Percentiles rank a stretch among this genome's conserved stretches.
Evolutionary conservation across 306 rosid genomes (phyloP).

Genomic region (Coriaria nepalensis): DNA sequence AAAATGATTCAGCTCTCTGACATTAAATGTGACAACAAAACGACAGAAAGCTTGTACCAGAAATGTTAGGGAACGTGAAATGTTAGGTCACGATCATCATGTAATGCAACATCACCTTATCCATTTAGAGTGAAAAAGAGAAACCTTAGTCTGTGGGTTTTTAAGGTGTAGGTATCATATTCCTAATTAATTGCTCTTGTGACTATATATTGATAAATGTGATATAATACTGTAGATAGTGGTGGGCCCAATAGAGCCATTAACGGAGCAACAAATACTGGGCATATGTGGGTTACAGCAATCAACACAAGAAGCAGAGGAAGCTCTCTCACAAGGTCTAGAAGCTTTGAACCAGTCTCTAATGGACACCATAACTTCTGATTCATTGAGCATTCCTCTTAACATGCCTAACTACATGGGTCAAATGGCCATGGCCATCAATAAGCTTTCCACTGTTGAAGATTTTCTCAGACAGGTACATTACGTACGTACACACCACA

Average conservation of each 20-base stretch:
- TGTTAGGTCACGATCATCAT: no score
- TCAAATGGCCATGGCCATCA: constrained; percentile 87
- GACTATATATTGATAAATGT: no score
- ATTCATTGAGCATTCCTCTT: constrained; percentile 56
- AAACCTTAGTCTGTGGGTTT: no score
- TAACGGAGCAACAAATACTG: constrained; percentile 84
- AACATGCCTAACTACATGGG: constrained; percentile 93
- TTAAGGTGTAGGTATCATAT: no score
- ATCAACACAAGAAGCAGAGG: constrained; percentile 74
- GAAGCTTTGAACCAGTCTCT: constrained; percentile 72
- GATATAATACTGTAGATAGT: constrained; percentile 27
- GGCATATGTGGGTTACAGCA: constrained; percentile 81
- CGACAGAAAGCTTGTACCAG: not conserved
- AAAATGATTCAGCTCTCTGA: not conserved
- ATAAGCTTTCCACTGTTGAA: constrained; percentile 77
- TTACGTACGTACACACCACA: not conserved
- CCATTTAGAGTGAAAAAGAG: no score
- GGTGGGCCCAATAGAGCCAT: constrained; percentile 63
- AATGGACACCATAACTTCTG: constrained; percentile 60
- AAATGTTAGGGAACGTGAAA: no score
- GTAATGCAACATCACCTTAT: no score
- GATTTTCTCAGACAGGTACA: constrained; percentile 83
- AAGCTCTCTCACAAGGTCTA: constrained; percentile 76
- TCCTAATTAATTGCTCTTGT: no score
- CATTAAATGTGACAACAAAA: constrained; percentile 11